Evolutionary conservation across 2,329 filamentous ascomycete genomes (phyloP).

Genomic region (Fusarium globosum): DNA sequence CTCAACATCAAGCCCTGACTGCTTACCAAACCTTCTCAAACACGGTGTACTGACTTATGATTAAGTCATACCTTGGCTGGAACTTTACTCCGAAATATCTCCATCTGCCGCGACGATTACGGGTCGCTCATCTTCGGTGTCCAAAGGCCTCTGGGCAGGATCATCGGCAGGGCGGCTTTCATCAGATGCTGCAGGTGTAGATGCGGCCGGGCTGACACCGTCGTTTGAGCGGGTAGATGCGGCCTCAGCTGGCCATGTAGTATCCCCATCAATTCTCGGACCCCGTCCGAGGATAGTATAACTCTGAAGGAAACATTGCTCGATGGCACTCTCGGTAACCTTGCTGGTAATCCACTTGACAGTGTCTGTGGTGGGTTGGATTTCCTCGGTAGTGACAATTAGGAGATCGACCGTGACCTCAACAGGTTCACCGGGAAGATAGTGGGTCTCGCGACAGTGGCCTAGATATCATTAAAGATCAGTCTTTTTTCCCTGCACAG

Average conservation of each 20-base stretch:
- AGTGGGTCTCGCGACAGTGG: not conserved
- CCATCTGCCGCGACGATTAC: not conserved
- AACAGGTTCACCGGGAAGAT: not conserved
- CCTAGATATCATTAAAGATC: not conserved
- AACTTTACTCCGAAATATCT: not conserved
- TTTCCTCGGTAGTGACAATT: not conserved
- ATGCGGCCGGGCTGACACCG: not conserved
- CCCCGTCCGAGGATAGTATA: not conserved
- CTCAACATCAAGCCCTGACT: not conserved
- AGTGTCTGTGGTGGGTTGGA: not conserved
- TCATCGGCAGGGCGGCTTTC: not conserved
- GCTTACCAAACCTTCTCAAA: rapidly evolving
- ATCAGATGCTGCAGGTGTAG: not conserved
- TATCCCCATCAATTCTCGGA: too few species aligned
- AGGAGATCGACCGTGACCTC: not conserved
- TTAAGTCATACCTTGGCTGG: not conserved
- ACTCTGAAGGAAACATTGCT: not conserved
- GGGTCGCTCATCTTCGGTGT: rapidly evolving
- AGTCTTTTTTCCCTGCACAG: rapidly evolving
- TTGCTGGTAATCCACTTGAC: rapidly evolving
- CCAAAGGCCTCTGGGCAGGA: rapidly evolving
- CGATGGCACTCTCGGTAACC: not conserved
- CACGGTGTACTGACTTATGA: too few species aligned
- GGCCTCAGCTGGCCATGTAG: too few species aligned
- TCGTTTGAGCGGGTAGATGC: not conserved